Evolutionary conservation across 257 asterid genomes (phyloP).

Genomic region (Solanum peruvianum): DNA sequence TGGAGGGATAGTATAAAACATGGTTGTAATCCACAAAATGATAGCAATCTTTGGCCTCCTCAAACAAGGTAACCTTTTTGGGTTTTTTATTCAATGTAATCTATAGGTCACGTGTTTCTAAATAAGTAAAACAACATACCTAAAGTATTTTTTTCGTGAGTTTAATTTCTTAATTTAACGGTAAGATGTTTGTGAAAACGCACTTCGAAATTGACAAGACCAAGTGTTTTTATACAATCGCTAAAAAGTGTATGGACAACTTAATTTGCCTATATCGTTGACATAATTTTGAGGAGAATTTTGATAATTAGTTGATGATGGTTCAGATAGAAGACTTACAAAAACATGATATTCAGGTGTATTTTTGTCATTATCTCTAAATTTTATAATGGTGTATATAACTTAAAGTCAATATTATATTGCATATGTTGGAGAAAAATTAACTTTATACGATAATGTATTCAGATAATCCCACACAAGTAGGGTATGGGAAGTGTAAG

Average conservation of each 20-base stretch:
- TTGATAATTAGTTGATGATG: neutral
- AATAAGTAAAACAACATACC: neutral
- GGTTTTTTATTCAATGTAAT: accelerated
- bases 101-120: neutral
- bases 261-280: no score
- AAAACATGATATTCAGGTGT: no score
- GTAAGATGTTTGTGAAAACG: neutral
- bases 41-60: neutral
- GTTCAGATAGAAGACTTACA: accelerated
- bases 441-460: no score
- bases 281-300: no score
- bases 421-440: neutral
- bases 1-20: constrained; percentile 47
- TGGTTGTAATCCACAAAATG: constrained; percentile 7
- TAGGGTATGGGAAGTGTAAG: neutral
- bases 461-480: neutral
- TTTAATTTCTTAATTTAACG: no score
- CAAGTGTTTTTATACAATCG: no score
- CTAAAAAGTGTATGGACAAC: neutral
- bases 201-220: accelerated
- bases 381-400: neutral
- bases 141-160: no score
- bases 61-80: neutral
- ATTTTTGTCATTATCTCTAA: neutral
- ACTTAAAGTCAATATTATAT: neutral